These are phyloP conservation scores for Parasitella parasitica DNA, from an alignment of 371 early-diverging fungal genomes.

Conservation along the genomic window DNA sequence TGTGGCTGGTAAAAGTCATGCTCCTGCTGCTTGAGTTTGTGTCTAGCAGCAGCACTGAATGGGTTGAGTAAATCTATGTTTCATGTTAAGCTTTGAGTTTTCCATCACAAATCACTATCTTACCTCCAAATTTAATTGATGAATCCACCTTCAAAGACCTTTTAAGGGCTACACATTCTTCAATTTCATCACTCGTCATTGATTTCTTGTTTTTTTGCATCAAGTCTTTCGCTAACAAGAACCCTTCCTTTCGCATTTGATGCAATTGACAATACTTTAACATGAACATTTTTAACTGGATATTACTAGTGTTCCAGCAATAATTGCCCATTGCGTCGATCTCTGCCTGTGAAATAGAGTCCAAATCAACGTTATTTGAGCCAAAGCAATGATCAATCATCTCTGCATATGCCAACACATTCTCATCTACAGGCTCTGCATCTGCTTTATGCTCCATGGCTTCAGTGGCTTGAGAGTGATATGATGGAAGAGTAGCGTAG, in stretches of 20 bases:
- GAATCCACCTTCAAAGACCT: background rate
- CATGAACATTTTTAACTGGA: slow-evolving; percentile 2
- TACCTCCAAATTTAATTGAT: background rate
- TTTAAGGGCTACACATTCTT: background rate
- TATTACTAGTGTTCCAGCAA: background rate
- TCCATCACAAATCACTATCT: no score
- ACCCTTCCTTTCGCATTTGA: background rate
- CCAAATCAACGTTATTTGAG: background rate
- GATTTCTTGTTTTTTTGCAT: background rate
- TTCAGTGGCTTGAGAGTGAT: background rate
- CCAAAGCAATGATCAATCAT: background rate
- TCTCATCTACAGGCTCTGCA: background rate
- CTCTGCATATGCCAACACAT: background rate
- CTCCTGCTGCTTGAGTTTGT: background rate
- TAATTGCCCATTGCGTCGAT: background rate
- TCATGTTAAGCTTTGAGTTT: no score
- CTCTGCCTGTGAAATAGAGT: background rate
- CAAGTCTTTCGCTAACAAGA: background rate
- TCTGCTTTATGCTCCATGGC: background rate
- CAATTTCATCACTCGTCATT: background rate
- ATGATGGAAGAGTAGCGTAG: background rate
- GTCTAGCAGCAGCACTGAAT: background rate
- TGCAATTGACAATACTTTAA: background rate
- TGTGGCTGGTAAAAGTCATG: background rate
- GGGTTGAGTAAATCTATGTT: background rate